Evolutionary conservation across 306 rosid species (phyloP).

Genomic region (Inga laurina): DNA sequence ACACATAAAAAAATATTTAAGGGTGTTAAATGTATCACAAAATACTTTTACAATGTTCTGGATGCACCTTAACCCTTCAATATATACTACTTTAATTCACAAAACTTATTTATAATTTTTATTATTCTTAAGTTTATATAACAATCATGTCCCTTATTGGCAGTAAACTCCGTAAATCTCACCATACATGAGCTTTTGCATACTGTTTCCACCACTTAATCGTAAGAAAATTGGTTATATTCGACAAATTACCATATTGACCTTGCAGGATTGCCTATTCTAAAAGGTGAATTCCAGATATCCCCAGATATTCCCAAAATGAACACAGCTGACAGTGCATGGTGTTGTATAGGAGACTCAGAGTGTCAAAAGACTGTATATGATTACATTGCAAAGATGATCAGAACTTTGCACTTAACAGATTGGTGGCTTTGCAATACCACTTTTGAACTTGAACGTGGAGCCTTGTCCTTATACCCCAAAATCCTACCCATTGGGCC

Average conservation of each 20-base stretch:
- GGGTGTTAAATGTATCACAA: too few relatives aligned
- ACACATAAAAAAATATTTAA: too few relatives aligned
- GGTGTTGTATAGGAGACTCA: slow-evolving; percentile 20
- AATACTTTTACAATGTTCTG: too few relatives aligned
- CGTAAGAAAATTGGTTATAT: not conserved
- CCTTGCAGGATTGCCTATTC: slow-evolving; percentile 29
- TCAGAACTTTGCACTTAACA: not conserved
- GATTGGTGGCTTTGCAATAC: slow-evolving; percentile 46
- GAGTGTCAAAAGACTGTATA: not conserved
- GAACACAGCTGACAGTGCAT: slow-evolving; percentile 11
- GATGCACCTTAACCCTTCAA: too few relatives aligned
- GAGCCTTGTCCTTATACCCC: slow-evolving; percentile 24
- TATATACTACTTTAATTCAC: too few relatives aligned
- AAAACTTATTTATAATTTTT: too few relatives aligned
- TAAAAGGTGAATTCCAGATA: slow-evolving; percentile 23
- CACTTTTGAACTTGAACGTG: slow-evolving; percentile 31
- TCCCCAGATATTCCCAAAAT: slow-evolving; percentile 35
- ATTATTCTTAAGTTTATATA: too few relatives aligned
- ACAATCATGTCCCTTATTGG: too few relatives aligned
- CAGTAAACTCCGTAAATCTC: too few relatives aligned
- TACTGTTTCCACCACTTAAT: too few relatives aligned
- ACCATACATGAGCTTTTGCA: too few relatives aligned
- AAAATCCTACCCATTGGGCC: slow-evolving; percentile 45
- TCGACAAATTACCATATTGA: too few relatives aligned
- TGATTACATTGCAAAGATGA: slow-evolving; percentile 1